These are phyloP conservation scores for Ophiostoma pallidulum DNA, from an alignment of 2,329 filamentous ascomycete genomes.

Conservation along the genomic window DNA sequence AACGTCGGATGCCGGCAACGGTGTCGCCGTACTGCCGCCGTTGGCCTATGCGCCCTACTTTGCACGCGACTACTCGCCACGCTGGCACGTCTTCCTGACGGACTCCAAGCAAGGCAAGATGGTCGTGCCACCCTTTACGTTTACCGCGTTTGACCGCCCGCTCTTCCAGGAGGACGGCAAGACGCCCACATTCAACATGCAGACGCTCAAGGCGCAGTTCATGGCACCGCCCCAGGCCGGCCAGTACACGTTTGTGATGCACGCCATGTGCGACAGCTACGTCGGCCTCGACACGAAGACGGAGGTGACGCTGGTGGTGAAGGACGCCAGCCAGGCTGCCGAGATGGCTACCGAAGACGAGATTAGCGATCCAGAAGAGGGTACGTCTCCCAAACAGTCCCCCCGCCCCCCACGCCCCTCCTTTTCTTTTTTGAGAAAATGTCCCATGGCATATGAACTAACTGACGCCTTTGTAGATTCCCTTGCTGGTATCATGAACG, in stretches of 20 bases:
- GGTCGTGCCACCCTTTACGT: slow-evolving; percentile 93
- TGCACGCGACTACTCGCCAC: slow-evolving; percentile 76
- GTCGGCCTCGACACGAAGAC: slow-evolving; percentile 87
- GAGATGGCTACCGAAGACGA: slow-evolving; percentile 80
- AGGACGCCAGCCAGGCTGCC: slow-evolving; percentile 77
- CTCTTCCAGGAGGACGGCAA: slow-evolving; percentile 71
- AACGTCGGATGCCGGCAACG: slow-evolving; percentile 40
- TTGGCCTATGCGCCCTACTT: slow-evolving; percentile 88
- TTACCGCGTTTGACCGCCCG: slow-evolving; percentile 82
- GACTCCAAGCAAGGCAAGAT: slow-evolving; percentile 94
- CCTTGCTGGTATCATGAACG: slow-evolving; percentile 82
- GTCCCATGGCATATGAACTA: too few species aligned
- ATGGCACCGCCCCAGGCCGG: slow-evolving; percentile 86
- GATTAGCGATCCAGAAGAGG: slow-evolving; percentile 96
- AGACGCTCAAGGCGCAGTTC: slow-evolving; percentile 96
- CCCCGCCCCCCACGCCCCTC: too few species aligned
- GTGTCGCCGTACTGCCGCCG: slow-evolving; percentile 63
- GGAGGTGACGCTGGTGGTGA: slow-evolving; percentile 81
- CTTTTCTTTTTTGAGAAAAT: too few species aligned
- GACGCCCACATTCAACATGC: slow-evolving; percentile 79
- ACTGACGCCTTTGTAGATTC: slow-evolving; percentile 50
- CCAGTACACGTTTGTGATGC: slow-evolving; percentile 90
- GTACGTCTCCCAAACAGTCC: too few species aligned
- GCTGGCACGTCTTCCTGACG: slow-evolving; percentile 90
- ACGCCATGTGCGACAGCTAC: slow-evolving; percentile 90